Evolutionary conservation across 106 monocot species (phyloP).

Genomic region (Allium sativum): DNA sequence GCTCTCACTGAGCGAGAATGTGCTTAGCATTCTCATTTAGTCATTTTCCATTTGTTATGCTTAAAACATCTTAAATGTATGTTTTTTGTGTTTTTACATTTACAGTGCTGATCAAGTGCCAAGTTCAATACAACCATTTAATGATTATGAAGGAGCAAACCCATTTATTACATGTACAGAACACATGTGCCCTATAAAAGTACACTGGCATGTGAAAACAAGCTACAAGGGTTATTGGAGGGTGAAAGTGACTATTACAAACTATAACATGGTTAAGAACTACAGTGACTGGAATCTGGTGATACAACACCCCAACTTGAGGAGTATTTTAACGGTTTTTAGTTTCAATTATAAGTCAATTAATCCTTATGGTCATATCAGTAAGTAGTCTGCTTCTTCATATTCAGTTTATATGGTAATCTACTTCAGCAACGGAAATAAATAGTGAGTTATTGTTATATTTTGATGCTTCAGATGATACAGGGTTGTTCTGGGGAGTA

Average conservation of each 20-base stretch:
- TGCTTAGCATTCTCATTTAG: no score
- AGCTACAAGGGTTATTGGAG: constrained; percentile 83
- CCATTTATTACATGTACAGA: constrained; percentile 36
- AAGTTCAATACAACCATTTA: constrained; percentile 4
- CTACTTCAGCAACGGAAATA: no score
- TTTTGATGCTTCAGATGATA: constrained; percentile 44
- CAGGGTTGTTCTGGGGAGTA: constrained; percentile 84
- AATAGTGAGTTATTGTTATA: no score
- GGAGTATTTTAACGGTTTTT: constrained; percentile 39
- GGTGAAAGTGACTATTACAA: constrained; percentile 72
- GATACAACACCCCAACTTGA: constrained; percentile 64
- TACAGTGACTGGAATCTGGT: constrained; percentile 89
- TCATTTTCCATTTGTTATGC: no score
- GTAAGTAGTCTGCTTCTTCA: constrained; percentile 21
- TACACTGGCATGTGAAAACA: constrained; percentile 82
- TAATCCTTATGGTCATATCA: constrained; percentile 22
- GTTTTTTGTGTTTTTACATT: neutral
- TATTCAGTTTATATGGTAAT: no score
- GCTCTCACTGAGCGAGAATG: no score
- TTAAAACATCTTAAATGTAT: no score
- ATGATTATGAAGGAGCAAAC: neutral
- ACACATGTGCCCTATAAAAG: constrained; percentile 75
- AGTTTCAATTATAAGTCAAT: constrained; percentile 66
- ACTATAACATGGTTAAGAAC: constrained; percentile 54
- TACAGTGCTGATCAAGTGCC: constrained; percentile 13